These are phyloP conservation scores for Hygrophorus russula DNA, from an alignment of 768 basidiomycete genomes.

Conservation along the genomic window DNA sequence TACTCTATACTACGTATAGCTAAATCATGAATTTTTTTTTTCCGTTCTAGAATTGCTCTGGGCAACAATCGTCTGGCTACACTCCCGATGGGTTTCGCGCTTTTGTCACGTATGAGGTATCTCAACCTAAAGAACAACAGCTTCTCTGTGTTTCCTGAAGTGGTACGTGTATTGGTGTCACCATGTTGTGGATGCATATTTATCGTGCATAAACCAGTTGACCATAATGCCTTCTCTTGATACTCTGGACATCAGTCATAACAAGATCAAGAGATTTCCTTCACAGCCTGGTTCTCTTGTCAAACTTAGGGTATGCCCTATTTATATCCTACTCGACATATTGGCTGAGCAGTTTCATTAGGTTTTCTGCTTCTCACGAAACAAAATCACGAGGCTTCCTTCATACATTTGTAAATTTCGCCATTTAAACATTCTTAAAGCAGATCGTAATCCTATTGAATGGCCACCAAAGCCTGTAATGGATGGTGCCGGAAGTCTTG, in stretches of 20 bases:
- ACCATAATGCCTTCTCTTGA: conserved; percentile 81
- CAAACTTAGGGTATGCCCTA: conserved; percentile 52
- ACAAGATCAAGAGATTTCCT: conserved; percentile 78
- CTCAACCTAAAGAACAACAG: conserved; percentile 81
- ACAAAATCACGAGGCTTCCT: conserved; percentile 74
- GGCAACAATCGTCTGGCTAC: conserved; percentile 74
- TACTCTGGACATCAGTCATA: conserved; percentile 89
- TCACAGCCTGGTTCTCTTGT: conserved; percentile 66
- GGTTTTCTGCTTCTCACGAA: conserved; percentile 82
- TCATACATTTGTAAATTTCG: conserved; percentile 65
- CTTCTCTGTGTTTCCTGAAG: conserved; percentile 75
- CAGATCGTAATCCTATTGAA: conserved; percentile 87
- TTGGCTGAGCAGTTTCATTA: conserved; percentile 18
- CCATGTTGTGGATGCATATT: background rate
- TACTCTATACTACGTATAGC: background rate
- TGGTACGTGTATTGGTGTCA: conserved; percentile 41
- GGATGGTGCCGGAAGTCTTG: conserved; percentile 27
- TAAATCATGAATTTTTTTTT: background rate
- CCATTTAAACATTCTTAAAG: conserved; percentile 66
- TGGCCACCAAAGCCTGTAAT: conserved; percentile 72
- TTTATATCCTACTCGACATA: background rate
- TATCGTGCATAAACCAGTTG: conserved; percentile 35
- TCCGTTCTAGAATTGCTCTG: conserved; percentile 59
- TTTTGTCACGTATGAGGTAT: conserved; percentile 68
- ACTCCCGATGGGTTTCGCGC: conserved; percentile 64